Conservation (phyloP, 2,329 filamentous ascomycete species). For the Trichoderma koningii region DNA sequence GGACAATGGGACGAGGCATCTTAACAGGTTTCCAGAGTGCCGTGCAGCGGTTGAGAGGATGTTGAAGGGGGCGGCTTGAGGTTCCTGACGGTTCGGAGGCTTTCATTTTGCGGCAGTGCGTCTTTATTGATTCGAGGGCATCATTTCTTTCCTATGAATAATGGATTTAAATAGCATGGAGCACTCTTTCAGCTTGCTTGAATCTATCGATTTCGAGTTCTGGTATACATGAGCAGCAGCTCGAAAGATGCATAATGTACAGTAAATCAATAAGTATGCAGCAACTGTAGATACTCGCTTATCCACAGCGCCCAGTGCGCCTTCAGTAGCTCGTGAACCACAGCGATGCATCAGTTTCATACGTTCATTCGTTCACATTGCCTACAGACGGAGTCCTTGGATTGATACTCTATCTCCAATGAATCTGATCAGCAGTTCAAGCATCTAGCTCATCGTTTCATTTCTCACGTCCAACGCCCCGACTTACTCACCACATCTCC, state of each 20-base stretch:
- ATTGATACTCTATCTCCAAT: not conserved
- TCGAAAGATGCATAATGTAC: not conserved
- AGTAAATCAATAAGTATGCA: not conserved
- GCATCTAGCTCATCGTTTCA: no score
- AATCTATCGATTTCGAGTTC: not conserved
- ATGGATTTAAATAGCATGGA: not conserved
- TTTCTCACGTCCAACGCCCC: not conserved
- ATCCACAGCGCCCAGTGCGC: not conserved
- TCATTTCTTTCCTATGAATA: no score
- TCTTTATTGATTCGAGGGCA: no score
- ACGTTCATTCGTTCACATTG: no score
- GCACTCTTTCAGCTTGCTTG: not conserved
- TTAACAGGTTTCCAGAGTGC: not conserved
- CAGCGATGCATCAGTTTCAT: not conserved
- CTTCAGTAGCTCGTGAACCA: slow-evolving; percentile 9
- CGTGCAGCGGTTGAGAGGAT: not conserved
- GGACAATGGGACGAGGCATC: not conserved
- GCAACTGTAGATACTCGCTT: not conserved
- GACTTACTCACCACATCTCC: not conserved
- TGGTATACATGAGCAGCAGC: no score
- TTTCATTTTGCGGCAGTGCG: no score
- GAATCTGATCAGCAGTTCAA: no score
- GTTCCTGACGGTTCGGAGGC: no score
- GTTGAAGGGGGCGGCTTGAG: no score
- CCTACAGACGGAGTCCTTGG: not conserved